These are phyloP conservation scores for Samsoniella hepiali DNA, from an alignment of 2,329 filamentous ascomycete species.

Conservation along the genomic window DNA sequence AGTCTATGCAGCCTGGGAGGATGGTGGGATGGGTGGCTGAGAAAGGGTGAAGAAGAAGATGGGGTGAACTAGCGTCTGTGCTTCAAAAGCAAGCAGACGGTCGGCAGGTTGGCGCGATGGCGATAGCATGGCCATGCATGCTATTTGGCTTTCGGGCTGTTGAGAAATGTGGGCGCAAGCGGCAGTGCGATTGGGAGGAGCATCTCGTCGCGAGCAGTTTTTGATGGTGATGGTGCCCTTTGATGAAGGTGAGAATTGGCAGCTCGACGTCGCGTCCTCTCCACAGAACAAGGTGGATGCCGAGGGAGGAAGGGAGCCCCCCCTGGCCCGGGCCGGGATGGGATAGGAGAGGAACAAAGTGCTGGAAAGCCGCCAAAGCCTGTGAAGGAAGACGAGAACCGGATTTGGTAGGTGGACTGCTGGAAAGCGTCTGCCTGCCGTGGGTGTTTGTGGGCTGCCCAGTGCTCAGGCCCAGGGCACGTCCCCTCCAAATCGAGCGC, in stretches of 20 bases:
- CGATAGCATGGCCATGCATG: neutral
- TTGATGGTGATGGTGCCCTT: neutral
- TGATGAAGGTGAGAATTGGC: neutral
- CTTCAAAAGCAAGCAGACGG: neutral
- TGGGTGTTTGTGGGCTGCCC: neutral
- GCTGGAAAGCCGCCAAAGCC: neutral
- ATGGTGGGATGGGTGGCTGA: too few species aligned
- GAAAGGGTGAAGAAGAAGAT: neutral
- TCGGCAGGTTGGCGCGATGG: neutral
- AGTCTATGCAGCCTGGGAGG: too few species aligned
- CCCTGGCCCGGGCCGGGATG: neutral
- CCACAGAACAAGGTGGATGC: too few species aligned
- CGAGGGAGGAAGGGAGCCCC: neutral
- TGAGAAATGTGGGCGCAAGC: neutral
- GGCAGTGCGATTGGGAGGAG: neutral
- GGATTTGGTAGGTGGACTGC: too few species aligned
- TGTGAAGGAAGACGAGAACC: neutral
- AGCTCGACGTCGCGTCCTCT: too few species aligned
- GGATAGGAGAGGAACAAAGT: neutral
- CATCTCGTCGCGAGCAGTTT: neutral
- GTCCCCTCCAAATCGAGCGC: neutral
- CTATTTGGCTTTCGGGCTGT: neutral
- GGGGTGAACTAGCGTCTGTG: neutral
- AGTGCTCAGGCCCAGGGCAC: conserved; percentile 7
- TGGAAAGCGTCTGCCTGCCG: neutral